Evolutionary conservation across 495 filamentous ascomycete genomes (phyloP).

Genomic region (Lophiotrema nucula): DNA sequence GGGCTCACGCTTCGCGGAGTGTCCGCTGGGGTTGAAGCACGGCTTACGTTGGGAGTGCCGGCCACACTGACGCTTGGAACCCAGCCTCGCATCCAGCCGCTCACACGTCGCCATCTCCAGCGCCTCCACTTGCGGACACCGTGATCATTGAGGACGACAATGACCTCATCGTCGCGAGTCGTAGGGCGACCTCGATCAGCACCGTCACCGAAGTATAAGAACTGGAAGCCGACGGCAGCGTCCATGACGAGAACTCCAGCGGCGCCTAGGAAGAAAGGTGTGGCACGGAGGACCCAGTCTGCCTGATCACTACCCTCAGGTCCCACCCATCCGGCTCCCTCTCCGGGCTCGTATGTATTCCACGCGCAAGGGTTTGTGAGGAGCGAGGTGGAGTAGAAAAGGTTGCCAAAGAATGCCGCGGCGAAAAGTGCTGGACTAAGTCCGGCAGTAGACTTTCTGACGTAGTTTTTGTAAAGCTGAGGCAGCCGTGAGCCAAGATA

Average conservation of each 20-base stretch:
- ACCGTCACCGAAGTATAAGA: slow-evolving; percentile 56
- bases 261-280: slow-evolving; percentile 72
- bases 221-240: slow-evolving; percentile 65
- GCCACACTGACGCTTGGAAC: slow-evolving; percentile 47
- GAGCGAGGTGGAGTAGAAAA: slow-evolving; percentile 69
- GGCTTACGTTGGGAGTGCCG: slow-evolving; percentile 22
- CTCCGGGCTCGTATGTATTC: slow-evolving; percentile 59
- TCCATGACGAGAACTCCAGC: slow-evolving; percentile 67
- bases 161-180: slow-evolving; percentile 13
- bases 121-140: slow-evolving; percentile 45
- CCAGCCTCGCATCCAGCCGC: slow-evolving; percentile 70
- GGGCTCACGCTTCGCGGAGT: slow-evolving; percentile 10
- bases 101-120: slow-evolving; percentile 56
- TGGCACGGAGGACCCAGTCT: slow-evolving; percentile 58
- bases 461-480: slow-evolving; percentile 67
- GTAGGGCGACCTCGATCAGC: slow-evolving; percentile 27
- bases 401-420: slow-evolving; percentile 70
- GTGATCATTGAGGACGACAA: slow-evolving; percentile 17
- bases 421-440: slow-evolving; percentile 68
- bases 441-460: slow-evolving; percentile 65
- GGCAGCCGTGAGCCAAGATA: slow-evolving; percentile 72
- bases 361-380: slow-evolving; percentile 68
- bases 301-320: slow-evolving; percentile 54
- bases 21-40: slow-evolving; percentile 6
- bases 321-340: slow-evolving; percentile 66